Evolutionary conservation across 257 asterid genomes (phyloP), one percentile per base, ranked within the genome.

Genomic region (Solanum rostratum): DNA sequence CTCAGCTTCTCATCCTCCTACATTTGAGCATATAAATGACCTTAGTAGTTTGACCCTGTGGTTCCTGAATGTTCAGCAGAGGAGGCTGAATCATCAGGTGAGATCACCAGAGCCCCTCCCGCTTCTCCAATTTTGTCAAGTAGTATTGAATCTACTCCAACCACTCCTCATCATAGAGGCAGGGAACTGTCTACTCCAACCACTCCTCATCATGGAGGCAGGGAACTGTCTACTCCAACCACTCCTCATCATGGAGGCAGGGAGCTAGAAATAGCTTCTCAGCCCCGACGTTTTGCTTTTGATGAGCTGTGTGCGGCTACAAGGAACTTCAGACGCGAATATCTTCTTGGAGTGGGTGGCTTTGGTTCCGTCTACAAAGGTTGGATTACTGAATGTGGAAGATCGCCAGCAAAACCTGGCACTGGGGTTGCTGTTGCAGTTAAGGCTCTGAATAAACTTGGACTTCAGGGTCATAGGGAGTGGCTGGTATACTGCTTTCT

Each of bases 401-500:
- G 78, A 81, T 86, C 94, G 6, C 93, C 97, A 1, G 97, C 92
- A 46, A 93, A 89, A 88, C 93, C 95, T 5, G 97, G 97, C 49
- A 84, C 93, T n/a, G 98, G 97, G 29, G 89, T 94, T 41, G 79
- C 98, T 4, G 98, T 93, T 85, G 99, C 99, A 4, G 97, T 95
- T 24, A 95, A 95, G 86, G 92, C 94, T 69, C 94, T 95, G 59
- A 95, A 95, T 86, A 95, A 91, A 10, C 89, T 92, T 43, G 99
- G 99, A 22, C 92, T 93, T 85, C 99, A 95, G 90, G 99, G 99
- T 85, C 99, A 95, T 84, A 92, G 89, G 88, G 99, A 95, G 90
- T 95, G 99, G 98, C 92, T 94, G 37, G 98, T 94, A 92, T 9
- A 90, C 24, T 62, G 19, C 69, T 37, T 57, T 37, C 69, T 50